A percentile compares a stretch with the other conserved stretches of the same genome.
Conservation (phyloP, 768 basidiomycete genomes). For the Xerocomellus amylosporus region DNA sequence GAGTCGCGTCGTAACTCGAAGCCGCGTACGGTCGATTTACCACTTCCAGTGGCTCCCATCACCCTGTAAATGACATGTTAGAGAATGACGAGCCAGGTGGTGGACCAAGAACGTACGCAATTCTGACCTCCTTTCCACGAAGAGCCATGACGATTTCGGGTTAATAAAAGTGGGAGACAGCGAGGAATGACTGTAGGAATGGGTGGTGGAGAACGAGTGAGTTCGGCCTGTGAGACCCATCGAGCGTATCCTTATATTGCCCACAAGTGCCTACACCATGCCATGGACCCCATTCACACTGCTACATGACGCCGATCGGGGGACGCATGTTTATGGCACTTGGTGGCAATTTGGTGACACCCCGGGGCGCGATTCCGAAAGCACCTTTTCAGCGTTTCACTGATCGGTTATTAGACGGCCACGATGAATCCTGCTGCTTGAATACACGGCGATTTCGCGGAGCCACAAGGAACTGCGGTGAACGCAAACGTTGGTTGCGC, state of each 20-base stretch:
- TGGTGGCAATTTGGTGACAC: constrained; percentile 5
- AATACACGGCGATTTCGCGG: constrained; percentile 21
- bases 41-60: constrained; percentile 37
- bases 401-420: constrained; percentile 28
- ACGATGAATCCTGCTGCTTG: constrained; percentile 27
- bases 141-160: constrained; percentile 21
- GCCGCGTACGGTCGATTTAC: constrained; percentile 35
- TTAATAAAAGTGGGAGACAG: neutral
- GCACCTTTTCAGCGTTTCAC: constrained; percentile 19
- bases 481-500: neutral
- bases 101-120: constrained; percentile 25
- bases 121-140: constrained; percentile 31
- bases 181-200: neutral
- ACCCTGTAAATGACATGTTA: constrained; percentile 22
- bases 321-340: constrained; percentile 14
- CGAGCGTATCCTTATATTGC: constrained; percentile 17
- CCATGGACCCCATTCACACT: constrained; percentile 17
- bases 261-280: constrained; percentile 2
- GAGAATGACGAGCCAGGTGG: neutral
- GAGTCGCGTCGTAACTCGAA: neutral
- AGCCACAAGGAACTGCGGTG: constrained; percentile 3
- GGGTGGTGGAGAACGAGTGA: neutral
- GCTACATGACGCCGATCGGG: constrained; percentile 4
- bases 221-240: neutral
- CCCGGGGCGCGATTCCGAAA: constrained; percentile 3